phyloP scores from a whole-genome alignment of 148 eudicot genomes.

The Rhododendron mucronatum region DNA sequence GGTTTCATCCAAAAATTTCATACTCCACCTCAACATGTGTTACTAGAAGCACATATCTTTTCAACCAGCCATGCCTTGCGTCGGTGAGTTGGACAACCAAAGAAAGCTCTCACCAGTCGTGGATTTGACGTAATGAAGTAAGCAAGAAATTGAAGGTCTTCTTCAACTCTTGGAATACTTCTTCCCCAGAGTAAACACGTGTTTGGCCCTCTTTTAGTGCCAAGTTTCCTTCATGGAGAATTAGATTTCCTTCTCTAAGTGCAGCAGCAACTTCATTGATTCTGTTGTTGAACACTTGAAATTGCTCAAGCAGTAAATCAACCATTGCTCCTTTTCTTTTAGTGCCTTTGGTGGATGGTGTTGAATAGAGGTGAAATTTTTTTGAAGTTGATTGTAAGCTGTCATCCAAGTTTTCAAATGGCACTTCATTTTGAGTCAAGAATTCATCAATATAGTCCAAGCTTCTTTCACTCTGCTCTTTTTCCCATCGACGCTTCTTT shows the following conservation, averaged over 20 bases:
- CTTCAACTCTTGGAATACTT: not conserved
- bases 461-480: not conserved
- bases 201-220: not conserved
- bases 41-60: too few species aligned
- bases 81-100: not conserved
- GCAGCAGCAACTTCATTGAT: too few species aligned
- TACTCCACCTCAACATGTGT: too few species aligned
- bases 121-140: not conserved
- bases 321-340: not conserved
- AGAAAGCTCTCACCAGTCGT: not conserved
- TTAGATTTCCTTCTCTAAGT: too few species aligned
- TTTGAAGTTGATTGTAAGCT: not conserved
- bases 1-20: too few species aligned
- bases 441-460: not conserved
- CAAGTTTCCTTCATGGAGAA: not conserved
- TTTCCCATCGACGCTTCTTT: not conserved
- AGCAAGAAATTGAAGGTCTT: not conserved
- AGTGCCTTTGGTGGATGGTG: not conserved
- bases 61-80: too few species aligned
- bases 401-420: not conserved
- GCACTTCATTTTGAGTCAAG: not conserved
- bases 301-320: too few species aligned
- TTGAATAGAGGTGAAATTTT: not conserved
- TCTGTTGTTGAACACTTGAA: too few species aligned
- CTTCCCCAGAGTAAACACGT: not conserved